phyloP scores from a whole-genome alignment of 768 basidiomycete genomes.

The Ephemerocybe angulata region DNA sequence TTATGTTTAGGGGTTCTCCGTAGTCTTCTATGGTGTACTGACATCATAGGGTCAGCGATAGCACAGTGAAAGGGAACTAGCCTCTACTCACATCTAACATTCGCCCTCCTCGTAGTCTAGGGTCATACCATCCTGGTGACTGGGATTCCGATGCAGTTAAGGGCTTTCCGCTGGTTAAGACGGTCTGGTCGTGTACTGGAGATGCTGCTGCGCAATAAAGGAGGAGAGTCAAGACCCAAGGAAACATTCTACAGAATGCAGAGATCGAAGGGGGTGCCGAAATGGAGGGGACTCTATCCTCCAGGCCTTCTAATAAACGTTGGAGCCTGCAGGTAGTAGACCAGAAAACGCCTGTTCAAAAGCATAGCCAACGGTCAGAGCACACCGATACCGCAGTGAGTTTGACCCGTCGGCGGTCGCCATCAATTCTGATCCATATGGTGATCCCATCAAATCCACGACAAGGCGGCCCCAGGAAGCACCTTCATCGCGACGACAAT shows the following conservation, averaged over 20 bases:
- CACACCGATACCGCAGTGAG: neutral
- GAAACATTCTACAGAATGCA: neutral
- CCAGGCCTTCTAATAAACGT: neutral
- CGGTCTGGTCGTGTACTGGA: neutral
- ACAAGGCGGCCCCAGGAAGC: too few species aligned
- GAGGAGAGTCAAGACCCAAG: neutral
- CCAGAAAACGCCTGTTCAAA: neutral
- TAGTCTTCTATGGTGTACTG: constrained; percentile 62
- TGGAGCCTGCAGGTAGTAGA: neutral
- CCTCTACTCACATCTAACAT: constrained; percentile 63
- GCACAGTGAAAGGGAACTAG: neutral
- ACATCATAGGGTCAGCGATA: constrained; percentile 1
- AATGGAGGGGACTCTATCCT: neutral
- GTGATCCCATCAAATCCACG: too few species aligned
- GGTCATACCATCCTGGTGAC: constrained; percentile 69
- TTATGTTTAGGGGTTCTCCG: constrained; percentile 83
- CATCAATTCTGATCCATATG: too few species aligned
- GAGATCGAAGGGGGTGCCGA: neutral
- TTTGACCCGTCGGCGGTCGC: too few species aligned
- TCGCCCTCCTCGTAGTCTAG: constrained; percentile 66
- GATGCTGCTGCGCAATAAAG: neutral
- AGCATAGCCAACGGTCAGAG: too few species aligned
- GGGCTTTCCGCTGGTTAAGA: too few species aligned
- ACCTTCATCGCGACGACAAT: too few species aligned
- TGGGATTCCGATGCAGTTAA: too few species aligned